Conservation (phyloP, 345 rosid genomes). For the Eucalyptus sp. region DNA sequence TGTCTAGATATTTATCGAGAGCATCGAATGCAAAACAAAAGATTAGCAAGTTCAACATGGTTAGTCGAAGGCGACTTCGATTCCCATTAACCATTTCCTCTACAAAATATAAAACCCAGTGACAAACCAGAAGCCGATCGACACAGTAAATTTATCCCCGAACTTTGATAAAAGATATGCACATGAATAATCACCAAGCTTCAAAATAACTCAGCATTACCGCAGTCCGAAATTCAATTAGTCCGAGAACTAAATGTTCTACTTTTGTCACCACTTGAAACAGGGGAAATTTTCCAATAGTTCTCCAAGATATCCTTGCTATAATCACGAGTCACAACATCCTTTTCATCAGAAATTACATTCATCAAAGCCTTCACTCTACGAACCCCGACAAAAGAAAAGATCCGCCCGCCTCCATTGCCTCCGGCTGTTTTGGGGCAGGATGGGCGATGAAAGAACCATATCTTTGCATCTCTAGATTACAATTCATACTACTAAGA, state of each 20-base stretch:
- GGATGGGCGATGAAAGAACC: not conserved
- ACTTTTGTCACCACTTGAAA: not conserved
- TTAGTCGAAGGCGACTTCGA: not conserved
- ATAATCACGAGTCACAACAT: not conserved
- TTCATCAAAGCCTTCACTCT: not conserved
- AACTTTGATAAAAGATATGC: not conserved
- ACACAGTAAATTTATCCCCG: rapidly evolving
- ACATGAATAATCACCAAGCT: not conserved
- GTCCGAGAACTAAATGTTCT: not conserved
- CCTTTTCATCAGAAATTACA: not conserved
- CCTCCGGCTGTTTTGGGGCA: not conserved
- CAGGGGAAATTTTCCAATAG: not conserved
- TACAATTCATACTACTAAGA: not conserved
- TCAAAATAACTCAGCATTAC: not conserved
- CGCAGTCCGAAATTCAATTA: not conserved
- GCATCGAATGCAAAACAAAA: not conserved
- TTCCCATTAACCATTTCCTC: not conserved
- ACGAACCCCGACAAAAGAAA: not conserved
- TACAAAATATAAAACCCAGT: not conserved
- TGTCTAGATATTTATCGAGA: not conserved
- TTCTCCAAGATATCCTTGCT: not conserved
- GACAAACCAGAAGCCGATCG: not conserved
- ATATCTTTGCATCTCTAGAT: not conserved
- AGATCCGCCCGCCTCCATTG: not conserved
- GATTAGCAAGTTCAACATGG: not conserved